These are phyloP conservation scores for Danielia reshetovae DNA, from an alignment of 805 yeast genomes.

Conservation along the genomic window DNA sequence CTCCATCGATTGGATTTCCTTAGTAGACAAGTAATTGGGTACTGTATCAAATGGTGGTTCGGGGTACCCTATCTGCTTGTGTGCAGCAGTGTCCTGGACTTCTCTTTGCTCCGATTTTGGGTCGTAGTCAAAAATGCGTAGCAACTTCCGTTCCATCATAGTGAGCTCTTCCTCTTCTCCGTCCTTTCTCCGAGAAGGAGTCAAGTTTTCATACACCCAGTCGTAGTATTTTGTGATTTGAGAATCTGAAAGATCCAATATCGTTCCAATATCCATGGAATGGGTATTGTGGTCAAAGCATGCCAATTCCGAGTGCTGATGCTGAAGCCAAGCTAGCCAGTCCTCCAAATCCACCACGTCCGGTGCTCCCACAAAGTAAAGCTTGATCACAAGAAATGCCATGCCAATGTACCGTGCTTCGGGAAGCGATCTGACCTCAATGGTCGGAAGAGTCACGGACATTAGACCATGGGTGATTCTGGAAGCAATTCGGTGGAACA, in stretches of 20 bases:
- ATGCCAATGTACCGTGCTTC: conserved; percentile 35
- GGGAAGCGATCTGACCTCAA: conserved; percentile 32
- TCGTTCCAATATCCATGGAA: conserved; percentile 19
- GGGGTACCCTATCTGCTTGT: too few species aligned
- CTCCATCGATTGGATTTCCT: neutral
- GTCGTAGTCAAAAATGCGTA: conserved; percentile 25
- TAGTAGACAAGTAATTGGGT: neutral
- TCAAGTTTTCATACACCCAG: conserved; percentile 42
- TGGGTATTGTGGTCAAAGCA: conserved; percentile 9
- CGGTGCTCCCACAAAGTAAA: conserved; percentile 20
- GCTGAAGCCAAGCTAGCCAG: conserved; percentile 22
- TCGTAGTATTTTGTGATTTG: conserved; percentile 45
- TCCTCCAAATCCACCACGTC: conserved; percentile 7
- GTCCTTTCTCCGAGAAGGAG: conserved; percentile 19
- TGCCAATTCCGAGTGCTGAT: conserved; percentile 5
- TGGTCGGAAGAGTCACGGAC: conserved; percentile 27
- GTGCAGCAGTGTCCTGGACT: neutral
- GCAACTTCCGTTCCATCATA: conserved; percentile 28
- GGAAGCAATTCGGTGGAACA: conserved; percentile 23
- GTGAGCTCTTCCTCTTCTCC: conserved; percentile 17
- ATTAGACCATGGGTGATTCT: conserved; percentile 36
- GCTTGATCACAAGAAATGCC: conserved; percentile 27
- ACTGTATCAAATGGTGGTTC: neutral
- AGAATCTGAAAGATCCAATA: conserved; percentile 46
- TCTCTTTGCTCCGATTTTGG: neutral